Base-by-base conservation (phyloP, 192 early-diverging fungal species). In the Backusella psychrophila region DNA sequence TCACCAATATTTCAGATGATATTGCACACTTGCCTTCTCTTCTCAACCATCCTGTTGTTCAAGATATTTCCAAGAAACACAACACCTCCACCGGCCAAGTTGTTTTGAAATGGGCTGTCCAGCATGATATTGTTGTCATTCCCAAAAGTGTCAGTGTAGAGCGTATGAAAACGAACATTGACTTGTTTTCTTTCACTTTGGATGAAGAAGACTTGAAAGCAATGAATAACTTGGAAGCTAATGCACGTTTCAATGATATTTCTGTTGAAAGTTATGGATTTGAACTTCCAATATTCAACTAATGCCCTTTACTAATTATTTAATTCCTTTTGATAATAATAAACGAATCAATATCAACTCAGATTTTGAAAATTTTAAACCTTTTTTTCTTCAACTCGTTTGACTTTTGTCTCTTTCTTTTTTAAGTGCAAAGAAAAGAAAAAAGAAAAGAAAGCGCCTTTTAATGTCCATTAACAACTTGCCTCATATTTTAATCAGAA, bases 111-210 rank as follows among this genome's bases (percentile, higher is more conserved):
- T 94, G 93, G 93, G 82, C 84, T 65, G 74, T 91, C 56, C 83
- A 93, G 81, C 83, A 89, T 71, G 83, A 88, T 49, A 83, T 87
- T 56, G 82, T 84, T 17, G 91, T 91, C 34, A 87, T 94, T 75
- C 93, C 93, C 56, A 94, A 94, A 80, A 88, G 88, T n/a, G 77
- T 80, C 11, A 84, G 87, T 41, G 76, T 80, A 0, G 78, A 80
- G 1, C 87, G 91, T 42, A 84, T 93, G 66, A 77, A 78, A 52
- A 66, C 81, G 39, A 94, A 94, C 81, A 83, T 77, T 17, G 78
- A 90, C 39, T 72, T 87, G 63, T 83, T 87, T 44, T 67, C 69
- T 21, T 88, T 91, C 69, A 66, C 44, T 33, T 75, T 88, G 14
- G 71, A 85, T 1, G 53, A 78, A 15, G 81, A 88, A 21, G 90